Conservation (phyloP, 257 asterid genomes). For the Solanum bulbocastanum region DNA sequence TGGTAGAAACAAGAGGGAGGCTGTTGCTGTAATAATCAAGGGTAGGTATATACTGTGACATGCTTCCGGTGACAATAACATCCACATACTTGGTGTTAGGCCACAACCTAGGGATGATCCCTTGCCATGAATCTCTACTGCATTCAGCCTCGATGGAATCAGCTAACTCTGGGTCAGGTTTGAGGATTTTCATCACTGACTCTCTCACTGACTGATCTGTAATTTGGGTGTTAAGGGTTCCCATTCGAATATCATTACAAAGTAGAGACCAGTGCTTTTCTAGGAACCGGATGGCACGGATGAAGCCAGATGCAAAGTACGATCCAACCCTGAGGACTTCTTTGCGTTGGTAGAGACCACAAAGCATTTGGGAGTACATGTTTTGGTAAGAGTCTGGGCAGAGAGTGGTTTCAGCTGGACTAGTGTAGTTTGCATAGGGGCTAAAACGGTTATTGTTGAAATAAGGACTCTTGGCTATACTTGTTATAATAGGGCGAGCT, state of each 20-base stretch:
- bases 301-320: not conserved
- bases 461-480: not conserved
- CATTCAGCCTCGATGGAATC: not conserved
- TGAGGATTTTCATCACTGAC: not conserved
- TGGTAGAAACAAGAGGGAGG: not conserved
- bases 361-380: not conserved
- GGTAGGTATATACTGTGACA: not conserved
- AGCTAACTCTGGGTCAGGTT: slow-evolving; percentile 2
- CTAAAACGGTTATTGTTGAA: not conserved
- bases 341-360: not conserved
- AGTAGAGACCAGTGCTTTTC: not conserved
- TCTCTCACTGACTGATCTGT: not conserved
- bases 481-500: not conserved
- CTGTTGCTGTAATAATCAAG: not conserved
- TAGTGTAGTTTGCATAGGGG: not conserved
- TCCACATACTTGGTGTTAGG: not conserved
- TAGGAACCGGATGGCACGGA: not conserved
- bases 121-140: not conserved
- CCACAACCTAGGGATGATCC: not conserved
- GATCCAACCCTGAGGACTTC: not conserved
- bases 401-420: not conserved
- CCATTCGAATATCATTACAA: not conserved
- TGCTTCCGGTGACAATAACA: not conserved
- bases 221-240: not conserved
- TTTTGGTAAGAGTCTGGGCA: not conserved